Conservation (phyloP, 768 basidiomycete species). For the Harrya chromipes region DNA sequence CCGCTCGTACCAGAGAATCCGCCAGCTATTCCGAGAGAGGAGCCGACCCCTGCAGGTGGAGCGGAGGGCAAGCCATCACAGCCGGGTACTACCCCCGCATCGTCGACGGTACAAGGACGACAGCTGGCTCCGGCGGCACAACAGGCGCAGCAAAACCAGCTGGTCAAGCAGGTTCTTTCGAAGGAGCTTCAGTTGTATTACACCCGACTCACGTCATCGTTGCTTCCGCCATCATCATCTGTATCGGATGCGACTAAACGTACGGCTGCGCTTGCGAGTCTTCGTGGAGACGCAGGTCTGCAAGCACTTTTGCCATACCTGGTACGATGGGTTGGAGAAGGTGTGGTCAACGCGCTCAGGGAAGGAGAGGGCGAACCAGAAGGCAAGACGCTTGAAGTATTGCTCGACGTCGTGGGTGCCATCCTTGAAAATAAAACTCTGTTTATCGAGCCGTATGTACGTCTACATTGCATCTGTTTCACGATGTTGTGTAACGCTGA, state of each 20-base stretch:
- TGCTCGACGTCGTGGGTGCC: constrained; percentile 82
- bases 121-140: constrained; percentile 33
- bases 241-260: constrained; percentile 63
- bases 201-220: constrained; percentile 79
- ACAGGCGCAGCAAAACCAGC: constrained; percentile 61
- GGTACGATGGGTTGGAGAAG: constrained; percentile 92
- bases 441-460: constrained; percentile 94
- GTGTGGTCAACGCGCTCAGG: constrained; percentile 63
- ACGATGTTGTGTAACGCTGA: background rate
- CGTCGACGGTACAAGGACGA: constrained; percentile 22
- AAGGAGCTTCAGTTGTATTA: constrained; percentile 95
- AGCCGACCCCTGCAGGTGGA: constrained; percentile 25
- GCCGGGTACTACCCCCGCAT: constrained; percentile 22
- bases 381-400: constrained; percentile 70
- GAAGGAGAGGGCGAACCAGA: constrained; percentile 58
- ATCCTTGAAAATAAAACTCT: constrained; percentile 83
- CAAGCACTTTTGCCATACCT: constrained; percentile 91
- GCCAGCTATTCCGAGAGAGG: constrained; percentile 68
- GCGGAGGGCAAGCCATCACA: constrained; percentile 30
- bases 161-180: constrained; percentile 91
- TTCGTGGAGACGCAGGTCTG: constrained; percentile 86
- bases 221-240: constrained; percentile 59
- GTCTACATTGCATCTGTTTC: constrained; percentile 29
- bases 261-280: constrained; percentile 84
- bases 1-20: constrained; percentile 96